Evolutionary conservation across 192 early-diverging fungal genomes (phyloP).

Genomic region (Rhizophagus sp.): DNA sequence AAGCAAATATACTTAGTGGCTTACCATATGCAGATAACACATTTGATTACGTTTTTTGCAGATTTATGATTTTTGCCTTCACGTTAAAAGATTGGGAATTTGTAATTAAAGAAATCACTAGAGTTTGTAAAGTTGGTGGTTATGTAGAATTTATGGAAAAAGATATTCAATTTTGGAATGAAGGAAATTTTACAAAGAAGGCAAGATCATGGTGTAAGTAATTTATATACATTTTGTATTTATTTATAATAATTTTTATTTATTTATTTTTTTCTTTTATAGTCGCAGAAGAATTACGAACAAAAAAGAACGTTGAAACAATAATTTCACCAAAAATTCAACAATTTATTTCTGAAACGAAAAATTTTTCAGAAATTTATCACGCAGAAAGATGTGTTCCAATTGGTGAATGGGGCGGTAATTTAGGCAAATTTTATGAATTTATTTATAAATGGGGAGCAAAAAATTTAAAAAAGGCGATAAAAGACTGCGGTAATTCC

Average conservation of each 20-base stretch:
- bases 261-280: background rate
- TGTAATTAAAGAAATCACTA: background rate
- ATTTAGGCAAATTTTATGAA: background rate
- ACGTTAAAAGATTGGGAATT: constrained; percentile 24
- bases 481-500: background rate
- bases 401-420: background rate
- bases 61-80: constrained; percentile 33
- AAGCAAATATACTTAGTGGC: constrained; percentile 32
- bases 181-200: background rate
- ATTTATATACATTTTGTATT: too few relatives aligned
- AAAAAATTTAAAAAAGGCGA: background rate
- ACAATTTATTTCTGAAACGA: background rate
- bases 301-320: background rate
- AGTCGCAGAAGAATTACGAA: background rate
- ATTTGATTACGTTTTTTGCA: constrained; percentile 39
- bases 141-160: constrained; percentile 13
- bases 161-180: background rate
- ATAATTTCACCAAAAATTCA: background rate
- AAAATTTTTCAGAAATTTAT: background rate
- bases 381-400: background rate
- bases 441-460: background rate
- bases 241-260: background rate
- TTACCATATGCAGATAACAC: constrained; percentile 32
- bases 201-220: background rate
- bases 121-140: constrained; percentile 1